A percentile compares a stretch with the other conserved stretches of the same genome.
phyloP scores from a whole-genome alignment of 345 rosid species.

The Trapa incisa region DNA sequence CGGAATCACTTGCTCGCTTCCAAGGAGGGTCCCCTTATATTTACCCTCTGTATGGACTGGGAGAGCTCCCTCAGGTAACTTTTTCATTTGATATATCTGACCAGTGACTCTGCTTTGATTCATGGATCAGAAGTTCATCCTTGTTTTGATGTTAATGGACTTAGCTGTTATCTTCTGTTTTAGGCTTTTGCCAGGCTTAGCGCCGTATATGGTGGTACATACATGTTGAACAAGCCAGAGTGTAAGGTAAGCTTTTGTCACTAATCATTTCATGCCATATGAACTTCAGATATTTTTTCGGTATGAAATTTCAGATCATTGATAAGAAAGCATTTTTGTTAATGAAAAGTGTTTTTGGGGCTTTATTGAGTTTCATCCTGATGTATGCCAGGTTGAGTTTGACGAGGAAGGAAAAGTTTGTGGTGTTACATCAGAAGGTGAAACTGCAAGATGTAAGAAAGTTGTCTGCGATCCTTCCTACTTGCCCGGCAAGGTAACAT shows the following conservation, averaged over 20 bases:
- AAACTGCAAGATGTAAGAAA: constrained; percentile 95
- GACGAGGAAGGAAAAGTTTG: constrained; percentile 69
- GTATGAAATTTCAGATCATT: not conserved
- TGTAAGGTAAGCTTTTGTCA: constrained; percentile 47
- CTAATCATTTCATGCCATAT: not conserved
- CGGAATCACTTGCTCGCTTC: constrained; percentile 91
- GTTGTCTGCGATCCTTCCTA: constrained; percentile 97
- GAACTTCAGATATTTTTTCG: not conserved
- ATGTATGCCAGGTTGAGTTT: constrained; percentile 61
- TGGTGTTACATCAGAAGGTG: constrained; percentile 97
- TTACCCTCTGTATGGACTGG: constrained; percentile 88
- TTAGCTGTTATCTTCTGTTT: constrained; percentile 6
- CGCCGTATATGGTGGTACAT: constrained; percentile 96
- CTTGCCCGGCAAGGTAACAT: constrained; percentile 66
- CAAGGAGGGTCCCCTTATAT: constrained; percentile 97
- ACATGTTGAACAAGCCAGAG: constrained; percentile 91
- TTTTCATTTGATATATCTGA: not conserved
- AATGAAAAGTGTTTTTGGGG: not conserved
- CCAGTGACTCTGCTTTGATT: not conserved
- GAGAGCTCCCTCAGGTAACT: constrained; percentile 93
- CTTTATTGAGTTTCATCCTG: constrained; percentile 6
- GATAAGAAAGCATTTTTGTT: not conserved
- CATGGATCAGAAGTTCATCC: not conserved
- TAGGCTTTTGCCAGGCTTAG: constrained; percentile 98
- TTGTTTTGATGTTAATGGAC: not conserved